phyloP scores from a whole-genome alignment of 768 basidiomycete genomes.

The Russula brevipes region DNA sequence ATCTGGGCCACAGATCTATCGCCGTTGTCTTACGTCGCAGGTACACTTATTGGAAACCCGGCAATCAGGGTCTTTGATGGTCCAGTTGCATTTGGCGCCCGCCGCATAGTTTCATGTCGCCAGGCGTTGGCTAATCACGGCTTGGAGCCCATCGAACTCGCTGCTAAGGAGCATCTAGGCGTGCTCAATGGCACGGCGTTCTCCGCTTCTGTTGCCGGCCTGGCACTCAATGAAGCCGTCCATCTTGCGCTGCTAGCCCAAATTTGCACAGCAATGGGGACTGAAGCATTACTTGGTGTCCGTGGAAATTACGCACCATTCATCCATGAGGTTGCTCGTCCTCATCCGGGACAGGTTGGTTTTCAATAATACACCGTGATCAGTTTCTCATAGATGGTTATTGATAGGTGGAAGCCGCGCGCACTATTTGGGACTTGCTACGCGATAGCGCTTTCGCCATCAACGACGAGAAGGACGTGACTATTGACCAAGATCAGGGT shows the following conservation, averaged over 20 bases:
- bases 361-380: neutral
- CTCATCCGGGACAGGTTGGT: slow-evolving; percentile 74
- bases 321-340: slow-evolving; percentile 68
- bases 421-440: slow-evolving; percentile 62
- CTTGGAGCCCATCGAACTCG: slow-evolving; percentile 60
- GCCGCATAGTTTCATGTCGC: slow-evolving; percentile 47
- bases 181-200: slow-evolving; percentile 85
- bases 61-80: slow-evolving; percentile 68
- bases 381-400: neutral
- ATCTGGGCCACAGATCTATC: slow-evolving; percentile 19
- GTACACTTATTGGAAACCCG: slow-evolving; percentile 72
- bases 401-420: slow-evolving; percentile 60
- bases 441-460: slow-evolving; percentile 63
- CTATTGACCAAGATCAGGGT: slow-evolving; percentile 66
- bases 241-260: slow-evolving; percentile 62
- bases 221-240: slow-evolving; percentile 68
- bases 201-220: slow-evolving; percentile 69
- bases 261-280: slow-evolving; percentile 77
- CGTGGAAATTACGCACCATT: slow-evolving; percentile 72
- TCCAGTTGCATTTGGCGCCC: slow-evolving; percentile 43
- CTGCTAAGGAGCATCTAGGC: slow-evolving; percentile 74
- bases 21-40: slow-evolving; percentile 41
- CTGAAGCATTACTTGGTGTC: slow-evolving; percentile 73
- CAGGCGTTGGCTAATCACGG: slow-evolving; percentile 56
- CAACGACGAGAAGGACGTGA: slow-evolving; percentile 64